Base-by-base conservation (phyloP, 202 grass and related monocot species). In the Panicum virgatum region DNA sequence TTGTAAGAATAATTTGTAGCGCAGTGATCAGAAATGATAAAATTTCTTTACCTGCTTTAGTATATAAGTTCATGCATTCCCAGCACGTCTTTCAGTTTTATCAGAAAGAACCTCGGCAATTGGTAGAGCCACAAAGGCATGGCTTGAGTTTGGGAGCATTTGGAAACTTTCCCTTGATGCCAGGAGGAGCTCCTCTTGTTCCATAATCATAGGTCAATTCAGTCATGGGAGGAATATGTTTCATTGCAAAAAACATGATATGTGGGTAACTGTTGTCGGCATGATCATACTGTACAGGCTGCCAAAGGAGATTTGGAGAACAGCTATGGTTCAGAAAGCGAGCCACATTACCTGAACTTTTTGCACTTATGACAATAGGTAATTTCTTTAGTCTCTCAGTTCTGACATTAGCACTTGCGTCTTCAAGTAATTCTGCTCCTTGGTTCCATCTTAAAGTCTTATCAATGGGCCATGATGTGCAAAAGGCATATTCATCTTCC, bases 291-390 rank as follows among this genome's bases (percentile, higher is more conserved):
- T 79, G 81, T 19, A 94, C 89, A 10, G 90, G 63, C 72, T 94
- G 92, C 87, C 92, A 92, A 57, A 94, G 81, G 37, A 94, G 72
- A 81, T 94, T 94, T 20, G 92, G 89, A 47, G 87, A 86, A 42
- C 92, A 94, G 73, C 92, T 89, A 78, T 96, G 93, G 71, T 96
- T 96, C 52, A 92, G 68, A 75, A 96, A 96, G 25, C 93, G 90
- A n/a, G 93, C 76, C 34, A 96, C 75, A 54, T 96, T 96, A 38
- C 90, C 90, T 57, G 57, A 74, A 18, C 82, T 52, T 74, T 86
- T 86, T 66, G 14, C 44, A 75, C 61, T 93, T 75, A 91, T 88
- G 18, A 89, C 23, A 16, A 88, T 70, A 22, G 89, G 89, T 46
- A 89, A 51, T 5, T 59, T 56, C 63, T 70, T 79, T 20, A 34